These are phyloP conservation scores for Rosa chinensis DNA, from an alignment of 306 rosid species.

Conservation along the genomic window DNA sequence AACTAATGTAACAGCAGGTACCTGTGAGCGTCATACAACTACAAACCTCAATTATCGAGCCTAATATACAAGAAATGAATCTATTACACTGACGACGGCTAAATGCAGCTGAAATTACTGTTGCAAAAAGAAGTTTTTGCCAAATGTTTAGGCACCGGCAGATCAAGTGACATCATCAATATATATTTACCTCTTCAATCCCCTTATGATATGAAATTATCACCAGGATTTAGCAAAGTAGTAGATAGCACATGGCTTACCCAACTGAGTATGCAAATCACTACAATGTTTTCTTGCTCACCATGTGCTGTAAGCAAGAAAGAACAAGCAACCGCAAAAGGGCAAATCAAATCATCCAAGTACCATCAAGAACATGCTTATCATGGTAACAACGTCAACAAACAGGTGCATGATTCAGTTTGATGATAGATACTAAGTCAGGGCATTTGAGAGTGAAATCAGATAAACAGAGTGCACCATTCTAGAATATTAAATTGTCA, in stretches of 20 bases:
- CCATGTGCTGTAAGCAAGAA: not conserved
- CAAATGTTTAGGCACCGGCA: not conserved
- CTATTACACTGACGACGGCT: not conserved
- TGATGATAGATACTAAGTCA: not conserved
- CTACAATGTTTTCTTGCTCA: not conserved
- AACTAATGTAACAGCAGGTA: too few relatives aligned
- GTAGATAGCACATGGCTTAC: not conserved
- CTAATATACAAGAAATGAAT: not conserved
- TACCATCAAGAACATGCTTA: not conserved
- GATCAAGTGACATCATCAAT: not conserved
- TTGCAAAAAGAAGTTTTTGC: not conserved
- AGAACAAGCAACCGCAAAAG: not conserved
- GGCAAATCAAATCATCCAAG: too few relatives aligned
- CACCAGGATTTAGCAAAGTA: not conserved
- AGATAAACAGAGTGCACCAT: slow-evolving; percentile 2
- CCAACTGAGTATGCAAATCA: not conserved
- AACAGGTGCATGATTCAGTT: not conserved
- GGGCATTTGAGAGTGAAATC: not conserved
- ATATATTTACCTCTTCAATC: not conserved
- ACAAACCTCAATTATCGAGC: not conserved
- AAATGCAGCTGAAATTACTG: not conserved
- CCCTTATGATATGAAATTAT: not conserved
- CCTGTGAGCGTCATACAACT: not conserved
- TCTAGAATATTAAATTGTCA: not conserved
- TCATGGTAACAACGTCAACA: not conserved